Evolutionary conservation across 2,329 filamentous ascomycete species (phyloP), one percentile per base, ranked within the genome.

Genomic region (Colletotrichum orbiculare): DNA sequence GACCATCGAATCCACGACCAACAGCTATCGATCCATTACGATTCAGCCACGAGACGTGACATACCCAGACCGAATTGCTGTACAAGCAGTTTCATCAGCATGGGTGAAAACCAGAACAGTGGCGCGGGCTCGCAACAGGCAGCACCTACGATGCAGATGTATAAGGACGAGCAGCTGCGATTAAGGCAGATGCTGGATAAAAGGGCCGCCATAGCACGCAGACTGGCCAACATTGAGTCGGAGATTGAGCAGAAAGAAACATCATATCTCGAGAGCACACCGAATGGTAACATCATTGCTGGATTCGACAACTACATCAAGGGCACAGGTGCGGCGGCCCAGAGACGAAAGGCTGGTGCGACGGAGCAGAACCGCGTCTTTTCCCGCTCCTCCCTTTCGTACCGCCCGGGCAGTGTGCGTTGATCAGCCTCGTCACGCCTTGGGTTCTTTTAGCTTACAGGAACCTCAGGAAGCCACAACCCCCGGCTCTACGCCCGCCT

Each of bases 281-380:
- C 89, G 12, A 88, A 85, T 71, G 96, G 96, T 48, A 99, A 99
- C 81, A 98, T 99, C 75, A 95, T 99, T 76, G 94, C 92, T 53
- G 96, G 96, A 25, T 99, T 99, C 77, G 96, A 99, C 77, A 96
- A 94, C 75, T 99, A 98, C 81, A 96, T 97, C 83, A 99, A 99
- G 78, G 94, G 93, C 59, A 86, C 85, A 15, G 85, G 87, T 8
- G 87, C 88, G n/a, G 85, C 85, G 4, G 84, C 89, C 10, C 83
- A 87, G 69, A 83, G 91, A 73, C 86, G 89, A 72, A 87, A 91
- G 76, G 83, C 85, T 33, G 86, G 86, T 6, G 81, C 90, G 53
- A 84, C 83, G 66, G 92, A 94, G 56, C 85, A 87, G 70, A 91
- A 93, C 74, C 84, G 91, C 68, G 90, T 95, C 59, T 95, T 95